Percentiles rank a stretch among this genome's conserved stretches.
Conservation (phyloP, 305 asterid genomes). For the Nicotiana rustica region DNA sequence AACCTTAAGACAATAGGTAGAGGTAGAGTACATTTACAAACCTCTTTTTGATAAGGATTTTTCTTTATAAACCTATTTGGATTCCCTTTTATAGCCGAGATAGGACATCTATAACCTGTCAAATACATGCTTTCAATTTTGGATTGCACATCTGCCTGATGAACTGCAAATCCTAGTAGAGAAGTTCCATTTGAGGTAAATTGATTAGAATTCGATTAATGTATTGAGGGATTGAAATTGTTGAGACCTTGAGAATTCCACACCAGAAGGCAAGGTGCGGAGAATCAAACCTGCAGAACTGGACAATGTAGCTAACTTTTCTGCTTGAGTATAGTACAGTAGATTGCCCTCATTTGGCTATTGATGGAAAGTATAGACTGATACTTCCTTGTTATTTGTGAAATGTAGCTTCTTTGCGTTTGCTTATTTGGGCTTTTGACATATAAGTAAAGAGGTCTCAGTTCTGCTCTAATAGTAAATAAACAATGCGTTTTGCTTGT, state of each 20-base stretch:
- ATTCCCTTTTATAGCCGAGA: neutral
- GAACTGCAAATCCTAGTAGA: neutral
- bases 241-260: neutral
- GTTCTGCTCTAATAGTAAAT: neutral
- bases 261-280: neutral
- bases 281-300: neutral
- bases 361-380: neutral
- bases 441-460: conserved; percentile 6
- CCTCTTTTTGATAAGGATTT: too few relatives aligned
- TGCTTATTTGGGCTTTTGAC: neutral
- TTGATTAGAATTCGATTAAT: neutral
- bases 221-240: neutral
- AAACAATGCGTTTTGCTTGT: neutral
- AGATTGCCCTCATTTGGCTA: conserved; percentile 10
- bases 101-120: neutral
- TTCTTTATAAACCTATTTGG: neutral
- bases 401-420: neutral
- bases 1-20: neutral
- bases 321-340: neutral
- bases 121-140: neutral
- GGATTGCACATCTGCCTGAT: neutral
- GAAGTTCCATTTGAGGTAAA: neutral
- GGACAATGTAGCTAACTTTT: neutral
- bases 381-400: neutral
- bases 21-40: neutral